These are phyloP conservation scores for Hyaloscypha bicolor DNA, from an alignment of 495 filamentous ascomycete genomes.

Conservation along the genomic window DNA sequence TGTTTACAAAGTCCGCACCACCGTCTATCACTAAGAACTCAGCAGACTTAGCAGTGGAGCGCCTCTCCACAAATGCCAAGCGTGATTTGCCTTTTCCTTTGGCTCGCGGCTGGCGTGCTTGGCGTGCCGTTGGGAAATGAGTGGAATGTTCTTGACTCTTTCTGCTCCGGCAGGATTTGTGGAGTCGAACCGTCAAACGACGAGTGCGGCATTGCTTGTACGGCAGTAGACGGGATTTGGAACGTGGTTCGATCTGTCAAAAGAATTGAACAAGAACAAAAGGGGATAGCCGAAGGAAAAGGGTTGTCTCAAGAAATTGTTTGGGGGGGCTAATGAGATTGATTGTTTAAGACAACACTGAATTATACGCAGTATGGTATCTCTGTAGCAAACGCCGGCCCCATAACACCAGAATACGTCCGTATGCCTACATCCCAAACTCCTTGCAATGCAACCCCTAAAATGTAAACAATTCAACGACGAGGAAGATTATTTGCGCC, in stretches of 20 bases:
- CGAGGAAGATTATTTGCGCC: slow-evolving; percentile 53
- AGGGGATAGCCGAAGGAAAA: too few relatives aligned
- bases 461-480: slow-evolving; percentile 30
- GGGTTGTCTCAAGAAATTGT: too few relatives aligned
- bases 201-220: too few relatives aligned
- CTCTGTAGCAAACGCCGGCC: slow-evolving; percentile 17
- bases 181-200: too few relatives aligned
- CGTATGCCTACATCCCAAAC: not conserved
- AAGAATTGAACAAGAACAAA: too few relatives aligned
- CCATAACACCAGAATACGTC: not conserved
- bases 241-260: too few relatives aligned
- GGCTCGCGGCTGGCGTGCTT: not conserved
- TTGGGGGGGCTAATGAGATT: too few relatives aligned
- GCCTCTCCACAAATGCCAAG: not conserved
- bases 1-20: not conserved
- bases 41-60: not conserved
- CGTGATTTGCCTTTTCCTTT: not conserved
- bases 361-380: slow-evolving; percentile 26
- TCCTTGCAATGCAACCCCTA: slow-evolving; percentile 1
- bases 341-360: not conserved
- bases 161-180: too few relatives aligned
- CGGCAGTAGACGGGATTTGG: too few relatives aligned
- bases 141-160: not conserved
- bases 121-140: not conserved
- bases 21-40: not conserved